Conservation (phyloP, 371 early-diverging fungal species). For the Lichtheimia ornata region DNA sequence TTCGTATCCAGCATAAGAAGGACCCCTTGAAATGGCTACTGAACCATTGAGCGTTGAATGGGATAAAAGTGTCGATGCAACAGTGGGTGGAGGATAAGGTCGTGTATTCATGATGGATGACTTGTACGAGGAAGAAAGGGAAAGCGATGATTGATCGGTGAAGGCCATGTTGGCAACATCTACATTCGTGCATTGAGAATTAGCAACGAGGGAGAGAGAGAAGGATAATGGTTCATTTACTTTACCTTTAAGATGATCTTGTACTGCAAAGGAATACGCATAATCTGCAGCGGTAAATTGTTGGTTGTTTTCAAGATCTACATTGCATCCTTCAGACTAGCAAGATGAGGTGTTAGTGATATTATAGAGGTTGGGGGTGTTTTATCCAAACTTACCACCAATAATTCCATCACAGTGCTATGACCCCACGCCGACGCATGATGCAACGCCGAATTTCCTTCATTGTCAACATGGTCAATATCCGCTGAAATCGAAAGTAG, state of each 20-base stretch:
- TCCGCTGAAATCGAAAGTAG: conserved; percentile 48
- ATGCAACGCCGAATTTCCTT: conserved; percentile 54
- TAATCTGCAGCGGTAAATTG: conserved; percentile 46
- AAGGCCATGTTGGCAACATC: conserved; percentile 37
- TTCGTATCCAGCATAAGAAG: conserved; percentile 36
- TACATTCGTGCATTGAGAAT: conserved; percentile 1
- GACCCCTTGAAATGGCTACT: conserved; percentile 34
- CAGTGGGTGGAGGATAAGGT: conserved; percentile 35
- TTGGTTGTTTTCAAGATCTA: conserved; percentile 40
- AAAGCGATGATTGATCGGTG: conserved; percentile 39
- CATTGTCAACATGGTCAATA: conserved; percentile 55
- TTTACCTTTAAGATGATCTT: conserved; percentile 44
- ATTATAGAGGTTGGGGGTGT: background rate
- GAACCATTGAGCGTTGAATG: conserved; percentile 21
- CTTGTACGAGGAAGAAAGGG: conserved; percentile 34
- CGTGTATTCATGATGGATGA: conserved; percentile 23
- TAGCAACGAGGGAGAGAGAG: background rate
- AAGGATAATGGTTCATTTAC: background rate
- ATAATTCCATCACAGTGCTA: conserved; percentile 44
- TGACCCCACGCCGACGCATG: conserved; percentile 57
- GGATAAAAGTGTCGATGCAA: conserved; percentile 23
- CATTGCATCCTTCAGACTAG: conserved; percentile 50
- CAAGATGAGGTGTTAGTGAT: background rate
- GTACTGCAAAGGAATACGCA: conserved; percentile 43
- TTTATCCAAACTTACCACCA: conserved; percentile 31